Conservation (phyloP, 331 rosid species). For the Pyracantha coccinea region DNA sequence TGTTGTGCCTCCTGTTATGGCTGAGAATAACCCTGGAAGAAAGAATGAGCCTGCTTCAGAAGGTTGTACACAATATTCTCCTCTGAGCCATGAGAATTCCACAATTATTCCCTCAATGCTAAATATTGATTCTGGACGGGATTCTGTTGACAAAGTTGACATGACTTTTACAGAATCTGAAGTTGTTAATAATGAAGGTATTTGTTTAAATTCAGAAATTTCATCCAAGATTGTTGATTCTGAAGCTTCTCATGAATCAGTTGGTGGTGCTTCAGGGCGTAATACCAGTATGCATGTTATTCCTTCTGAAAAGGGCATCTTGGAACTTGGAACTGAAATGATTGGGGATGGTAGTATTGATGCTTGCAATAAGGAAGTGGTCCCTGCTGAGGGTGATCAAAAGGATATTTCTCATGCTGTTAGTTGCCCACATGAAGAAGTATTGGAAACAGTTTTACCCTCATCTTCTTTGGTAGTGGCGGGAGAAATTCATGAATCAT, state of each 20-base stretch:
- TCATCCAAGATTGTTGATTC: conserved; percentile 2
- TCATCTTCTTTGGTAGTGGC: conserved; percentile 13
- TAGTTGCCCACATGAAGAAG: conserved; percentile 14
- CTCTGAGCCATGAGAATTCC: background rate
- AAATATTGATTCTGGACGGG: background rate
- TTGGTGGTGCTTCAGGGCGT: background rate
- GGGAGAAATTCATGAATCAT: conserved; percentile 18
- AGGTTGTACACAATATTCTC: conserved; percentile 8
- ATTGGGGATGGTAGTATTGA: conserved; percentile 10
- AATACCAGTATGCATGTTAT: background rate
- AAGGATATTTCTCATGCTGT: conserved; percentile 17
- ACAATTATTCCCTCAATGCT: background rate
- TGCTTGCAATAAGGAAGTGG: conserved; percentile 20
- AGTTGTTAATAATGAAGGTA: background rate
- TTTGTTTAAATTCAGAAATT: conserved; percentile 5
- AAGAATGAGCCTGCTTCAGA: conserved; percentile 3
- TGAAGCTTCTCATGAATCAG: conserved; percentile 6
- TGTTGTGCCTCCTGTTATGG: conserved; percentile 1
- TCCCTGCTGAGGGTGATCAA: conserved; percentile 13
- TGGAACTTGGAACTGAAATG: conserved; percentile 10
- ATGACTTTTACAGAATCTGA: conserved; percentile 7
- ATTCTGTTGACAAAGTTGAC: conserved; percentile 2
- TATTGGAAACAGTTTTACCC: conserved; percentile 8
- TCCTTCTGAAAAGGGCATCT: background rate
- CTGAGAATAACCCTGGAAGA: background rate